These are phyloP conservation scores for Paracoccidioides brasiliensis DNA, from an alignment of 2,329 filamentous ascomycete genomes.

Conservation along the genomic window DNA sequence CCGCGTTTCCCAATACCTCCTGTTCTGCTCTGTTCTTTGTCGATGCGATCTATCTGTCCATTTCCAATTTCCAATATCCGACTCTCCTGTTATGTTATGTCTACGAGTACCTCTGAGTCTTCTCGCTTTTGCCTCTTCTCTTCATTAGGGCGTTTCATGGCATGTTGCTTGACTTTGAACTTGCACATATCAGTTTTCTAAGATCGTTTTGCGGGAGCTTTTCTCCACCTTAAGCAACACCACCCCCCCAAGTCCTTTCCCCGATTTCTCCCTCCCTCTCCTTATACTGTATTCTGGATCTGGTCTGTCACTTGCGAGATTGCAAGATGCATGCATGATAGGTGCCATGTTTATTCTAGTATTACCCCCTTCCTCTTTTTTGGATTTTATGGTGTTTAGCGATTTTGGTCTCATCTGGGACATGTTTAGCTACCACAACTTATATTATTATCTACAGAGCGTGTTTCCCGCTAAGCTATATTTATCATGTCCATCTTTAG, in stretches of 20 bases:
- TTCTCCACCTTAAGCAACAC: background rate
- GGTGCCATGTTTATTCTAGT: background rate
- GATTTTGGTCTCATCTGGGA: too few relatives aligned
- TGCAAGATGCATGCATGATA: background rate
- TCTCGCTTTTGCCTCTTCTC: constrained; percentile 1
- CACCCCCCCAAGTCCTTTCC: too few relatives aligned
- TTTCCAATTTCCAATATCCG: background rate
- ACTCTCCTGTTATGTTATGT: background rate
- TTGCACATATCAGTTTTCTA: background rate
- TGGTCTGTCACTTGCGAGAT: background rate
- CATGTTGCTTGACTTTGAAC: background rate
- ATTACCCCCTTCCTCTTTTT: constrained; percentile 5
- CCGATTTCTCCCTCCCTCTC: background rate
- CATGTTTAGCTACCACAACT: background rate
- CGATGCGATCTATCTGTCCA: too few relatives aligned
- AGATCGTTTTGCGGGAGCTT: background rate
- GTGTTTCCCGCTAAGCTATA: too few relatives aligned
- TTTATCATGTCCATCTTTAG: too few relatives aligned
- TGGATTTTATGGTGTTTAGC: background rate
- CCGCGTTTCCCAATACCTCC: background rate
- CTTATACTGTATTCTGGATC: background rate
- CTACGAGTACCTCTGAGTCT: background rate
- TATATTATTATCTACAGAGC: background rate
- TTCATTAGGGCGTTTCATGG: background rate
- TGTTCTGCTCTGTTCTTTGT: too few relatives aligned